A percentile compares a stretch with the other conserved stretches of the same genome.
phyloP scores from a whole-genome alignment of 129 eudicot species.

The Flaveria robusta region DNA sequence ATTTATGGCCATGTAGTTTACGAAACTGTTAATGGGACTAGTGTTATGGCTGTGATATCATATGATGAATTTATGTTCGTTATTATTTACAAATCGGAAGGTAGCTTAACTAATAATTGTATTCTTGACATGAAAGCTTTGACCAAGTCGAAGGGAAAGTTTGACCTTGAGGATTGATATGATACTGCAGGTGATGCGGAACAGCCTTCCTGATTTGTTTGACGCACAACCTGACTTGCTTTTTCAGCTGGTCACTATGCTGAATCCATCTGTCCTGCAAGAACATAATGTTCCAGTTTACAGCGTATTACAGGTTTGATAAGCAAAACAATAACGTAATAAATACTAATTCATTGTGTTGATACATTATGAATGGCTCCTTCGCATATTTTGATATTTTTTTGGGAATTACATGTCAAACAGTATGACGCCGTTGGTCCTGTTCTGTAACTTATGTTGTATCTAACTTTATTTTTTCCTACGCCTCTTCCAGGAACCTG shows the following conservation, averaged over 20 bases:
- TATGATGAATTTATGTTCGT: neutral
- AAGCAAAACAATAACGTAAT: constrained; percentile 15
- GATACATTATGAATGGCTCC: neutral
- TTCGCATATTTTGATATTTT: constrained; percentile 4
- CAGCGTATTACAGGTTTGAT: constrained; percentile 78
- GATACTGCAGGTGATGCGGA: constrained; percentile 80
- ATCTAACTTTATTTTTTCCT: constrained; percentile 21
- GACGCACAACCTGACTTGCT: constrained; percentile 97
- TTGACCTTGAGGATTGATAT: constrained; percentile 23
- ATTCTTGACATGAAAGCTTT: constrained; percentile 9
- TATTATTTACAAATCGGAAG: neutral
- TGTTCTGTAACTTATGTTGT: neutral
- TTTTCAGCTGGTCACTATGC: constrained; percentile 97
- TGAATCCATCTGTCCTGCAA: constrained; percentile 92
- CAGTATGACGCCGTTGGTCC: neutral
- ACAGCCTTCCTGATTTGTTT: constrained; percentile 89
- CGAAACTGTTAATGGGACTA: constrained; percentile 2
- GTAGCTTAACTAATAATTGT: constrained; percentile 8
- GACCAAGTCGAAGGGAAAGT: constrained; percentile 6
- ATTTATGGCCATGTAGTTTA: neutral
- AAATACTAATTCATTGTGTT: neutral
- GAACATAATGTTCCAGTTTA: constrained; percentile 88
- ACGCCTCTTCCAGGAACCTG: constrained; percentile 73
- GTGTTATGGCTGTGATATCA: neutral
- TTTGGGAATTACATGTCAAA: constrained; percentile 6